Evolutionary conservation across 352 stramenopile species (phyloP).

Genomic region (Elongisporangium undulatum): DNA sequence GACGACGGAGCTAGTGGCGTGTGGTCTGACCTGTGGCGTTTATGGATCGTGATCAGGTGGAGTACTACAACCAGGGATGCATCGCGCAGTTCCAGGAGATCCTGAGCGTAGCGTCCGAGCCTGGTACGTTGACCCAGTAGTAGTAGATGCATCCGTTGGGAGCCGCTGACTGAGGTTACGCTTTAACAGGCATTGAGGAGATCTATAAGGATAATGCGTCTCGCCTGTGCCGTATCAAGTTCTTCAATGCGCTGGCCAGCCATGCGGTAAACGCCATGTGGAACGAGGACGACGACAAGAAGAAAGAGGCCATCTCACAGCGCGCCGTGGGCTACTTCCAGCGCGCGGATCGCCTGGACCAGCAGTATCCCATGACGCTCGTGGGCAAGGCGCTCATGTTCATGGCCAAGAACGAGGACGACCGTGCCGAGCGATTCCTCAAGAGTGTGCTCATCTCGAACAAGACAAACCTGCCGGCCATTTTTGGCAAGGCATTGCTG

Average conservation of each 20-base stretch:
- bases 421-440: slow-evolving; percentile 88
- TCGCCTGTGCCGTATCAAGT: slow-evolving; percentile 85
- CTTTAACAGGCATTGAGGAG: slow-evolving; percentile 55
- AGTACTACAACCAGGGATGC: slow-evolving; percentile 87
- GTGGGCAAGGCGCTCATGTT: slow-evolving; percentile 92
- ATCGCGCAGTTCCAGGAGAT: slow-evolving; percentile 85
- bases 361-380: slow-evolving; percentile 87
- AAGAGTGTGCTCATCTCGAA: slow-evolving; percentile 90
- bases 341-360: slow-evolving; percentile 82
- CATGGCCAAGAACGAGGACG: slow-evolving; percentile 90
- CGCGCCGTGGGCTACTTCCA: slow-evolving; percentile 84
- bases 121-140: slow-evolving; percentile 17
- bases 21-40: slow-evolving; percentile 1
- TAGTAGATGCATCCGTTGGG: neutral
- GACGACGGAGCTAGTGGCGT: neutral
- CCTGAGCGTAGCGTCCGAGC: slow-evolving; percentile 71
- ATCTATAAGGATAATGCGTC: slow-evolving; percentile 88
- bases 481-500: slow-evolving; percentile 82
- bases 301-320: slow-evolving; percentile 73
- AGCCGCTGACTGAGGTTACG: neutral
- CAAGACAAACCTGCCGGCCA: slow-evolving; percentile 84
- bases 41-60: slow-evolving; percentile 38
- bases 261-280: slow-evolving; percentile 87
- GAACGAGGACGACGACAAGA: slow-evolving; percentile 88
- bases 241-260: slow-evolving; percentile 83